Conservation (phyloP, 2,329 filamentous ascomycete species). For the Rachicladosporium sp. region DNA sequence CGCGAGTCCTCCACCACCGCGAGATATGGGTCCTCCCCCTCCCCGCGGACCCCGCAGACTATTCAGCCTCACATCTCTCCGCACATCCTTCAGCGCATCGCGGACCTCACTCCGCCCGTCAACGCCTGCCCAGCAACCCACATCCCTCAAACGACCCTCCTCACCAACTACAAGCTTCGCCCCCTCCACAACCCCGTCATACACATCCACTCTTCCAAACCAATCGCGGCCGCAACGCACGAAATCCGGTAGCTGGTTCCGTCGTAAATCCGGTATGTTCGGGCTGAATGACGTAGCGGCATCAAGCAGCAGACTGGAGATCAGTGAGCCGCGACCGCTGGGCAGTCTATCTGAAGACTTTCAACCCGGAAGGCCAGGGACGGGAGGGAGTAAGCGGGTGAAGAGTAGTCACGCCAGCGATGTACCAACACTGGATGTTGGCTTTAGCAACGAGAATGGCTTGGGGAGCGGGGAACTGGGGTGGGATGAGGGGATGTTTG, state of each 20-base stretch:
- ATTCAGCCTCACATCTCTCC: conserved; percentile 21
- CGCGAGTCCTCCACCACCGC: conserved; percentile 4
- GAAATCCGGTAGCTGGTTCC: conserved; percentile 21
- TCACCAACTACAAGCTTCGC: conserved; percentile 2
- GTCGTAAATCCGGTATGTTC: conserved; percentile 23
- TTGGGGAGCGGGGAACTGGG: conserved; percentile 17
- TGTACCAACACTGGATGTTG: not conserved
- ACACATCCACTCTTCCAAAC: not conserved
- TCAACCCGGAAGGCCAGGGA: conserved; percentile 11
- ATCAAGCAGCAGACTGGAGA: no score
- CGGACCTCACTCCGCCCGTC: conserved; percentile 17
- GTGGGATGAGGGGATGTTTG: conserved; percentile 20
- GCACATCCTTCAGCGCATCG: conserved; percentile 24
- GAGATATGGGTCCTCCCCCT: conserved; percentile 5
- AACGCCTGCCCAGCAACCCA: conserved; percentile 6
- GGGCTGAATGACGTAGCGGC: conserved; percentile 12
- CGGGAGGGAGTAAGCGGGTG: conserved; percentile 14
- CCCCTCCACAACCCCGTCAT: conserved; percentile 3
- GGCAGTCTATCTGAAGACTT: conserved; percentile 16
- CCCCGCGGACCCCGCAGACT: conserved; percentile 15
- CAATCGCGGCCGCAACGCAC: conserved; percentile 2
- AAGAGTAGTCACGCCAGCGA: not conserved
- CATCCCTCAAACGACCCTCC: conserved; percentile 2
- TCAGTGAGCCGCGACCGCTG: conserved; percentile 3
- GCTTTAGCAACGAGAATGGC: conserved; percentile 13